These are phyloP conservation scores for Hypoxylon trugodes DNA, from an alignment of 495 filamentous ascomycete species.

Conservation along the genomic window DNA sequence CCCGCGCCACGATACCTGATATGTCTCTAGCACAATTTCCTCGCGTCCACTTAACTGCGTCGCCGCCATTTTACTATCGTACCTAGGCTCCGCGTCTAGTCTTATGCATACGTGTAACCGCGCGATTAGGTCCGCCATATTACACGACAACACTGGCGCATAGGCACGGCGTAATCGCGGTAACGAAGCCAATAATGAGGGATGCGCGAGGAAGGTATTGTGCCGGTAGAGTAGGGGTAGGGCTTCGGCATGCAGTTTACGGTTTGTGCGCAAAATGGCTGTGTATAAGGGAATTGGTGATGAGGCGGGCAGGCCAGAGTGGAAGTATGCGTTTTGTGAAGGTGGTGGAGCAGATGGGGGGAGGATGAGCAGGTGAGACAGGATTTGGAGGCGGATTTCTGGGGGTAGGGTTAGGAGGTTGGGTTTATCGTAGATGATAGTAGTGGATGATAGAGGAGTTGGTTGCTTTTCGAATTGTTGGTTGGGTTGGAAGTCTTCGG, in stretches of 20 bases:
- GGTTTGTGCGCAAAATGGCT: conserved; percentile 52
- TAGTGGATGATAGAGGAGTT: not conserved
- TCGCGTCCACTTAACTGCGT: conserved; percentile 53
- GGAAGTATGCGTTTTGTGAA: conserved; percentile 13
- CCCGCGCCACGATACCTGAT: conserved; percentile 55
- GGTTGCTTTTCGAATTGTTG: not conserved
- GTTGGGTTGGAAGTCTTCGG: too few species aligned
- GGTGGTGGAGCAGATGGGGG: conserved; percentile 31
- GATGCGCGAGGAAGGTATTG: conserved; percentile 63
- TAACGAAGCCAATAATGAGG: conserved; percentile 51
- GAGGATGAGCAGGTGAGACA: conserved; percentile 53
- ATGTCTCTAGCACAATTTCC: conserved; percentile 56
- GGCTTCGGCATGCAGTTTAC: conserved; percentile 53
- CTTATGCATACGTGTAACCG: conserved; percentile 55
- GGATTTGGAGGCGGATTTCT: conserved; percentile 61
- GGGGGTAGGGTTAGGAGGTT: conserved; percentile 56
- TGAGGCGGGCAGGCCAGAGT: conserved; percentile 5
- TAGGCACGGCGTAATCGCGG: conserved; percentile 51
- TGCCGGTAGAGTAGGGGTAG: conserved; percentile 55
- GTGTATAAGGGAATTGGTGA: conserved; percentile 42
- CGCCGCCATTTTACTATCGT: conserved; percentile 36
- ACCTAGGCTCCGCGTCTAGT: conserved; percentile 56
- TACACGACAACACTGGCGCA: conserved; percentile 48
- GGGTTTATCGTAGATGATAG: not conserved
- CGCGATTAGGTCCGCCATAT: conserved; percentile 49